These are phyloP conservation scores for Macrocybe sp. DNA, from an alignment of 1,284 basidiomycete species.

Conservation along the genomic window DNA sequence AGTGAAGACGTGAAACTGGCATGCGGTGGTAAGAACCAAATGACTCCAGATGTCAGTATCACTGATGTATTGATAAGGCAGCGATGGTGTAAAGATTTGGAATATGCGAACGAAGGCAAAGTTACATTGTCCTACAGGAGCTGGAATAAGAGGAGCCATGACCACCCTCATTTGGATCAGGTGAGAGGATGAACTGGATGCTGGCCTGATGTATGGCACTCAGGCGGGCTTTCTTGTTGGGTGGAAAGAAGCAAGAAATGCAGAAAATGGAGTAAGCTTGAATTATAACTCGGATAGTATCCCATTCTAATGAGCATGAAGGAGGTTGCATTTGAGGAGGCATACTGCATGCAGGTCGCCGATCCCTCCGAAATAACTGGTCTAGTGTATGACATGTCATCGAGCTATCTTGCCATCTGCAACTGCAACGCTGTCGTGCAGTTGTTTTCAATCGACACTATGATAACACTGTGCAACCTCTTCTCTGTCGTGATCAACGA, in stretches of 20 bases:
- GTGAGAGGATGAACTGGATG: conserved; percentile 11
- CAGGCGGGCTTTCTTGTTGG: conserved; percentile 11
- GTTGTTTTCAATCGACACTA: conserved; percentile 4
- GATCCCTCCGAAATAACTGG: conserved; percentile 4
- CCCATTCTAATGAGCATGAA: background rate
- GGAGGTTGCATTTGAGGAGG: conserved; percentile 5
- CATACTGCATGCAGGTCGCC: conserved; percentile 4
- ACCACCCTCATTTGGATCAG: conserved; percentile 12
- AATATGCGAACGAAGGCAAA: background rate
- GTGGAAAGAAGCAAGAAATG: conserved; percentile 6
- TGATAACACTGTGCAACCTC: background rate
- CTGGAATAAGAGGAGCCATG: conserved; percentile 9
- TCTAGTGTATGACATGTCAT: background rate
- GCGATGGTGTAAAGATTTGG: background rate
- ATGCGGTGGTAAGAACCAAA: background rate
- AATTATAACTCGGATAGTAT: background rate
- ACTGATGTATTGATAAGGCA: background rate
- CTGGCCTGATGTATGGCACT: conserved; percentile 12
- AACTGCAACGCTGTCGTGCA: conserved; percentile 8
- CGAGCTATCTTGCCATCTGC: conserved; percentile 1
- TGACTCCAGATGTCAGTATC: background rate
- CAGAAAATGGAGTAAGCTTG: background rate
- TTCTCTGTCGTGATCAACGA: conserved; percentile 9
- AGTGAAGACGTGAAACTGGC: background rate
- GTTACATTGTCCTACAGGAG: background rate